Evolutionary conservation across 345 rosid genomes (phyloP).

Genomic region (Citrus medica): DNA sequence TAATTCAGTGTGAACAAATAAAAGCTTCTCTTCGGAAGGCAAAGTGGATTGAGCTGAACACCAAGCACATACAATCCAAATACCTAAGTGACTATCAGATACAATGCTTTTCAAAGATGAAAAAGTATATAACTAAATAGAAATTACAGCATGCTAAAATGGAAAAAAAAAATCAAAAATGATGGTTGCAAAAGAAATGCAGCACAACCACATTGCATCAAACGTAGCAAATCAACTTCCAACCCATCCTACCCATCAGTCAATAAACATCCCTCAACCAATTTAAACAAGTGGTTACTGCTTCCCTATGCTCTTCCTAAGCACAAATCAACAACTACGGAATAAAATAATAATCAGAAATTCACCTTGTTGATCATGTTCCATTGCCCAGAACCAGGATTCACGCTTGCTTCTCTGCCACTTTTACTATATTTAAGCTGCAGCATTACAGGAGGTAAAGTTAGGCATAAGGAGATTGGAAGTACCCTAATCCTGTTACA

Average conservation of each 20-base stretch:
- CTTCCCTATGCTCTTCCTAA: not conserved
- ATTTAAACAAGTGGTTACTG: not conserved
- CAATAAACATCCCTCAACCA: not conserved
- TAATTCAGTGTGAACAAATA: not conserved
- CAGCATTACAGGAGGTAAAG: not conserved
- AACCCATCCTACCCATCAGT: not conserved
- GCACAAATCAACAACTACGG: not conserved
- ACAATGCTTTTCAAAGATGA: not conserved
- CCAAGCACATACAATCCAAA: not conserved
- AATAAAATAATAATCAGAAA: not conserved
- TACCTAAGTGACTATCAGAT: not conserved
- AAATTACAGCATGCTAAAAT: not conserved
- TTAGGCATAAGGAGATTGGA: not conserved
- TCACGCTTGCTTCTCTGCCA: constrained; percentile 41
- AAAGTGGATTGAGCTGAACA: not conserved
- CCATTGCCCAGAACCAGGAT: constrained; percentile 66
- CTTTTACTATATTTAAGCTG: constrained; percentile 68
- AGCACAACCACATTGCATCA: not conserved
- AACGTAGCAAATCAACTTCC: not conserved
- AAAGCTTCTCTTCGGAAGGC: not conserved
- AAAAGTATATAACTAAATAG: not conserved
- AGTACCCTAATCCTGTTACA: not conserved
- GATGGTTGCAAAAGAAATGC: not conserved
- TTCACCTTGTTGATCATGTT: constrained; percentile 74
- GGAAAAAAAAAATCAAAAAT: no score